These are phyloP conservation scores for Annona squamosa DNA, from an alignment of 164 flowering plant species.

Conservation along the genomic window DNA sequence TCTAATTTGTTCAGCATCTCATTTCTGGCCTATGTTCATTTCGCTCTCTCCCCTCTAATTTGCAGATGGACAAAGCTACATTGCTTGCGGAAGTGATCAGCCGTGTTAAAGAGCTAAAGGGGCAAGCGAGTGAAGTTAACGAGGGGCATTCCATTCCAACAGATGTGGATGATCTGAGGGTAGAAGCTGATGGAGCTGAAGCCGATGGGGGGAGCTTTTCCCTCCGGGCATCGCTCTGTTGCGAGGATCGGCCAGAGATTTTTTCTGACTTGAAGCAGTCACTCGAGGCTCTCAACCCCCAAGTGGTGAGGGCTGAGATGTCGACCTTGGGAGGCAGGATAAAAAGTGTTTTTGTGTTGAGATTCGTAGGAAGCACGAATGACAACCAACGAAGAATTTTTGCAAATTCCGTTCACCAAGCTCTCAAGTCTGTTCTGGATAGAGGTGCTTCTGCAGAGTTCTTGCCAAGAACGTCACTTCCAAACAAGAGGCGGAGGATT, in stretches of 20 bases:
- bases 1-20: too few species aligned
- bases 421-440: conserved; percentile 55
- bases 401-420: conserved; percentile 37
- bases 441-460: conserved; percentile 42
- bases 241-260: conserved; percentile 57
- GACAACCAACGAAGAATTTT: conserved; percentile 26
- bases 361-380: conserved; percentile 17
- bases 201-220: conserved; percentile 21
- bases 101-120: conserved; percentile 59
- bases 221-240: conserved; percentile 59
- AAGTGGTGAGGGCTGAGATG: conserved; percentile 48
- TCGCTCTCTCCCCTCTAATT: too few species aligned
- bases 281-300: conserved; percentile 36
- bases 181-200: conserved; percentile 32
- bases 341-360: conserved; percentile 46
- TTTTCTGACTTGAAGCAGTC: conserved; percentile 50
- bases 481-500: conserved; percentile 51
- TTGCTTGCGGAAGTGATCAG: conserved; percentile 70
- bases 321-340: conserved; percentile 60
- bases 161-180: conserved; percentile 61
- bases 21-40: too few species aligned
- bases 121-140: conserved; percentile 48
- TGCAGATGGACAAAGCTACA: conserved; percentile 88
- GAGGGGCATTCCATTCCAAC: conserved; percentile 51
- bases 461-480: conserved; percentile 35